Percentiles rank a stretch among this genome's conserved stretches.
Evolutionary conservation across 768 basidiomycete genomes (phyloP).

Genomic region (Polyporus arcularius): DNA sequence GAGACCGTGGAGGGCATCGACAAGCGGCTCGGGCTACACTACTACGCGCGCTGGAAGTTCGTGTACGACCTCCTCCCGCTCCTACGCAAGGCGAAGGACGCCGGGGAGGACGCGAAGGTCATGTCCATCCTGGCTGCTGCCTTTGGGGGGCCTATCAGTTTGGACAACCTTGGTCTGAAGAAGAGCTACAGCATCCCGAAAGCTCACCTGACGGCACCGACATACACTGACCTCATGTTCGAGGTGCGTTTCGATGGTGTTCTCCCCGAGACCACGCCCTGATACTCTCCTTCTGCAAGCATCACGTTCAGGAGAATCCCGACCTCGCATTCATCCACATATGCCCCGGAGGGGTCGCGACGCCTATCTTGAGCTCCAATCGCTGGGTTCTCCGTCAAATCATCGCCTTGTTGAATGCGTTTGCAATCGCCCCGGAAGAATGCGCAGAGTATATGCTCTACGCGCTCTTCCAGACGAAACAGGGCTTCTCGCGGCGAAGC

Average conservation of each 20-base stretch:
- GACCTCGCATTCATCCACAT: constrained; percentile 46
- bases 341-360: constrained; percentile 42
- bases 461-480: constrained; percentile 12
- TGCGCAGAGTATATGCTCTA: constrained; percentile 22
- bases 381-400: constrained; percentile 5
- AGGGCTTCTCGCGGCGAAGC: constrained; percentile 9
- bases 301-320: constrained; percentile 42
- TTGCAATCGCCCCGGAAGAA: constrained; percentile 7
- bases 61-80: constrained; percentile 46
- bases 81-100: constrained; percentile 44
- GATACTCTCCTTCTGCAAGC: constrained; percentile 15
- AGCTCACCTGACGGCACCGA: constrained; percentile 37
- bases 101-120: constrained; percentile 51
- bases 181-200: constrained; percentile 41
- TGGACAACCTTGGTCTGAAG: constrained; percentile 53
- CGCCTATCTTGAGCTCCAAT: constrained; percentile 14
- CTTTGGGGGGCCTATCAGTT: constrained; percentile 38
- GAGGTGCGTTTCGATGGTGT: constrained; percentile 35
- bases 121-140: constrained; percentile 45
- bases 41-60: constrained; percentile 56
- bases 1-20: constrained; percentile 50
- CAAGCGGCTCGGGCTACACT: constrained; percentile 45
- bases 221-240: constrained; percentile 56
- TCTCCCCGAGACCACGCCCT: too few species aligned
- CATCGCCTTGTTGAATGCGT: background rate